A percentile compares a stretch with the other conserved stretches of the same genome.
phyloP scores from a whole-genome alignment of 257 asterid genomes.

The Cinchona pubescens region DNA sequence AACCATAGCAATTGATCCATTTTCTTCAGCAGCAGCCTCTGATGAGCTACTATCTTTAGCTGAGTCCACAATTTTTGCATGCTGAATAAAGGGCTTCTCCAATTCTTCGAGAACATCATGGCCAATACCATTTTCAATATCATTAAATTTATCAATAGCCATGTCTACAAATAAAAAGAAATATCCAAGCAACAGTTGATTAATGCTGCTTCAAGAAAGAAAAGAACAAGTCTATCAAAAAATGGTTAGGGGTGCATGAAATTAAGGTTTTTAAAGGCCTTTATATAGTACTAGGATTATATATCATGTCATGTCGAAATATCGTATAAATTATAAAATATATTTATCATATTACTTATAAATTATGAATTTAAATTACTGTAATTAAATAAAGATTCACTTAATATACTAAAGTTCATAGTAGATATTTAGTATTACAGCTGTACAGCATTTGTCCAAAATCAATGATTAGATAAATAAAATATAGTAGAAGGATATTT shows the following conservation, averaged over 20 bases:
- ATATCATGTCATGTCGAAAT: too few relatives aligned
- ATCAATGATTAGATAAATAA: conserved; percentile 13
- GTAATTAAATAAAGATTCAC: too few relatives aligned
- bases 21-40: conserved; percentile 4
- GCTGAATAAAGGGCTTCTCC: conserved; percentile 49
- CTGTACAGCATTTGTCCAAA: neutral
- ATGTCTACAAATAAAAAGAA: conserved; percentile 25
- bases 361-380: too few relatives aligned
- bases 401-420: too few relatives aligned
- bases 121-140: conserved; percentile 39
- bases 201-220: neutral
- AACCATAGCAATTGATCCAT: conserved; percentile 57
- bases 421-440: conserved; percentile 22
- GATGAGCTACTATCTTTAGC: conserved; percentile 26
- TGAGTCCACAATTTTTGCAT: conserved; percentile 22
- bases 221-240: neutral
- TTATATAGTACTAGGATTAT: conserved; percentile 15
- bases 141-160: conserved; percentile 41
- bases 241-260: neutral
- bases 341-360: too few relatives aligned
- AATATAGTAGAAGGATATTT: conserved; percentile 1
- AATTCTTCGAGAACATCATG: conserved; percentile 23
- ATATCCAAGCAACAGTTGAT: neutral
- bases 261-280: neutral
- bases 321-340: too few relatives aligned